Base-by-base conservation (phyloP, 2,329 filamentous ascomycete species). In the Clathrospora elynae region DNA sequence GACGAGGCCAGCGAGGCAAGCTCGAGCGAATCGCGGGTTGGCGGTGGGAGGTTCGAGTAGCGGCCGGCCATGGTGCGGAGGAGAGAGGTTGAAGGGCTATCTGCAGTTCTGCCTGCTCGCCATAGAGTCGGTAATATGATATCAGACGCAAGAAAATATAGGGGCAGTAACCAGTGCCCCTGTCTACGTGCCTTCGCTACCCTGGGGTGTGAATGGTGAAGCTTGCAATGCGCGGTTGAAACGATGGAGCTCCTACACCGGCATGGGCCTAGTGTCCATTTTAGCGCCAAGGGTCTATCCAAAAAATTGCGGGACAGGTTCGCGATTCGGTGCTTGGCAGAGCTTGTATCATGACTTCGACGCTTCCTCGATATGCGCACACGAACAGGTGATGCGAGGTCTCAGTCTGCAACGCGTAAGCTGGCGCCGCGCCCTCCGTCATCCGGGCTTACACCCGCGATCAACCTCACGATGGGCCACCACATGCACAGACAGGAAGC, bases 1-100 rank as follows among this genome's bases (percentile, higher is more conserved):
- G 87, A 91, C 50, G 90, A 95, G 47, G 92, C 93, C 53, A 99
- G 84, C 38, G 91, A 96, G 48, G 91, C 93, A 45, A 99, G 86
- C 76, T 99, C 93, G 64, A 99, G 84, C 32, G 92, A 97, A 78
- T 99, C 93, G 74, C 93, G 88, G 49, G 83, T 74, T 9, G 75
- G 61, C 36, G 59, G 57, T 46, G 59, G 62, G 42, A 68, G 62
- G 54, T 53, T 64, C 35, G 67, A 59, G 42, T 71, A 69, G 61
- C 65, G 66, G 53, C 55, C 59, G 55, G 69, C 64, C 67, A 71
- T 72, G 57, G 24, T 66, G 57, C 45, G 33, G 40, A 43, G 41
- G 31, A 24, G 43, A 35, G 18, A 24, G 26, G n/a, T 25, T 29
- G 42, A 22, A 35, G 33, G 32, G 51, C 49, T 62, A 57, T 52